Conservation (phyloP, 805 yeast genomes). For the Pichia sporocuriosa region DNA sequence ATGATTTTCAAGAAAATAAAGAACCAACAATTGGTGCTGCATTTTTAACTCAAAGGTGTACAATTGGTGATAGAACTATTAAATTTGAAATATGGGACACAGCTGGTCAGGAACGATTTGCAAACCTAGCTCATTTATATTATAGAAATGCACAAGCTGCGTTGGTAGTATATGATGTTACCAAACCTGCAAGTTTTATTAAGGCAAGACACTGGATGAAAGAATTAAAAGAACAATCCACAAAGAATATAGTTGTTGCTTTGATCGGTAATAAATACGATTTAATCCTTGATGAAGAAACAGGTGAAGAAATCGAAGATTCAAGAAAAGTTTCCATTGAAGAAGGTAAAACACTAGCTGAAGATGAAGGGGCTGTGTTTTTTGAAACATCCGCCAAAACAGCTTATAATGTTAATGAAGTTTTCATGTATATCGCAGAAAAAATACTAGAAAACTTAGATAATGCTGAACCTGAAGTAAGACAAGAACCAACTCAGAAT, state of each 20-base stretch:
- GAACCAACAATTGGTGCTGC: constrained; percentile 99
- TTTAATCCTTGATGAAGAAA: constrained; percentile 47
- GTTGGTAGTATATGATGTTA: constrained; percentile 88
- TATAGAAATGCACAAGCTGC: constrained; percentile 98
- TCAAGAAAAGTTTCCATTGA: constrained; percentile 74
- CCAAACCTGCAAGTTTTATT: constrained; percentile 89
- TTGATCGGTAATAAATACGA: constrained; percentile 91
- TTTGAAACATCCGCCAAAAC: constrained; percentile 95
- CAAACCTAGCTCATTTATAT: constrained; percentile 94
- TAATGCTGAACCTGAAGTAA: constrained; percentile 8
- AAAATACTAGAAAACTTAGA: constrained; percentile 54
- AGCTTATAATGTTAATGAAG: constrained; percentile 82
- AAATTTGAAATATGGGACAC: constrained; percentile 96
- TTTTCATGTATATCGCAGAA: constrained; percentile 82
- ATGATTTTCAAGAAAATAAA: constrained; percentile 94
- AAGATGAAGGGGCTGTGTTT: constrained; percentile 83
- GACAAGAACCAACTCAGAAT: constrained; percentile 2
- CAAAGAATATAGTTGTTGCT: constrained; percentile 87
- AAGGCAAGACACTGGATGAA: constrained; percentile 98
- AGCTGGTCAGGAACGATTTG: constrained; percentile 97
- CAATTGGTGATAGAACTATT: constrained; percentile 77
- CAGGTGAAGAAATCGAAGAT: constrained; percentile 42
- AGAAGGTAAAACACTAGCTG: constrained; percentile 83
- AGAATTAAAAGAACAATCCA: constrained; percentile 91
- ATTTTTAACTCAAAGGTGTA: constrained; percentile 87